phyloP scores from a whole-genome alignment of 345 rosid species.

The Erucastrum elatum region DNA sequence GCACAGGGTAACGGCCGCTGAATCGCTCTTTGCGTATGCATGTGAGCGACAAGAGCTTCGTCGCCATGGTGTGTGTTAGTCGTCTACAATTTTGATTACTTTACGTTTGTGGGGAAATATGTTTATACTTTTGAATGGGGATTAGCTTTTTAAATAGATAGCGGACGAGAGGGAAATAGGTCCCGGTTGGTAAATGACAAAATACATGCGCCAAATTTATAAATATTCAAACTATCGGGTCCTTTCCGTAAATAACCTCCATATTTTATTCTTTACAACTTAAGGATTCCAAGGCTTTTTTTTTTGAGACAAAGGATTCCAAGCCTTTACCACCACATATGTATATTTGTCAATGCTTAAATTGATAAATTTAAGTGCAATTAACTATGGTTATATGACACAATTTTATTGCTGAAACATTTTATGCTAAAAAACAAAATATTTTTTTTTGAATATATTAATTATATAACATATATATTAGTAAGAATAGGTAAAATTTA shows the following conservation, averaged over 20 bases:
- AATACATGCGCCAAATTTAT: not conserved
- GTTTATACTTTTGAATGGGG: slow-evolving; percentile 4
- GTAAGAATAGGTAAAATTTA: no score
- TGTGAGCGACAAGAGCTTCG: slow-evolving; percentile 59
- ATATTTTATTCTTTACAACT: no score
- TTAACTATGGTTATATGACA: no score
- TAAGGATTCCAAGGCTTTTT: no score
- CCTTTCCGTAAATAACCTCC: not conserved
- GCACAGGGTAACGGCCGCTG: slow-evolving; percentile 52
- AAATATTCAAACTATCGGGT: slow-evolving; percentile 20
- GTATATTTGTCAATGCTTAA: no score
- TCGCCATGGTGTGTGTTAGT: slow-evolving; percentile 50
- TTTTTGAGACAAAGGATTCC: no score
- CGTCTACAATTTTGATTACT: slow-evolving; percentile 4
- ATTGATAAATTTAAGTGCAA: no score
- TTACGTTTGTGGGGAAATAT: not conserved
- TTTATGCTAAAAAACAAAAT: no score
- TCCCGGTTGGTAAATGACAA: not conserved
- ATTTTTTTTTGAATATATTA: no score
- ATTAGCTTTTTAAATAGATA: slow-evolving; percentile 23
- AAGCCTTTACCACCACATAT: no score
- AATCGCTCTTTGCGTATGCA: slow-evolving; percentile 62
- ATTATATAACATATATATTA: no score
- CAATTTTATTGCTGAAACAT: no score
- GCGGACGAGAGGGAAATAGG: slow-evolving; percentile 26